Evolutionary conservation across 2,329 filamentous ascomycete species (phyloP).

Genomic region (Fusarium sp.): DNA sequence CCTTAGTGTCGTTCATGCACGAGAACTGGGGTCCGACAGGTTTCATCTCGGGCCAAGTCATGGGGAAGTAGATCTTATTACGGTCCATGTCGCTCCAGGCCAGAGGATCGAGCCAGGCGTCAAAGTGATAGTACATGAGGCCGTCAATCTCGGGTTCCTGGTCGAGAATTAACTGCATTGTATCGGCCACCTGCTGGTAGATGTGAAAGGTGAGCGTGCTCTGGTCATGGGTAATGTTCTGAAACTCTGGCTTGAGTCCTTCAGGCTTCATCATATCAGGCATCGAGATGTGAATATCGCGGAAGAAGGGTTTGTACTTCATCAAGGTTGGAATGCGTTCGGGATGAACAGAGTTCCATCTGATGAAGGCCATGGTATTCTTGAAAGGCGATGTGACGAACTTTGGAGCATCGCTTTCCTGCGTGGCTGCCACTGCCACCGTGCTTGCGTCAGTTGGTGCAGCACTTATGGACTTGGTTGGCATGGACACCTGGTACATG

Average conservation of each 20-base stretch:
- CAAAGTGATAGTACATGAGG: not conserved
- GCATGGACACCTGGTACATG: not conserved
- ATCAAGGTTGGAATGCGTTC: not conserved
- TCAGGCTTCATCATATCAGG: not conserved
- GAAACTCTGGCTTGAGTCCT: not conserved
- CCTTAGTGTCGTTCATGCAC: not conserved
- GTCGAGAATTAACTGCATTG: not conserved
- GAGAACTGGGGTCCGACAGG: not conserved
- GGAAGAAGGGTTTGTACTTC: not conserved
- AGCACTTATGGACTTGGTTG: not conserved
- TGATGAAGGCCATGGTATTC: not conserved
- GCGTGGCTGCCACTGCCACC: fast-evolving
- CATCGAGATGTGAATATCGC: not conserved
- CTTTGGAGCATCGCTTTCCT: not conserved
- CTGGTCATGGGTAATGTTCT: not conserved
- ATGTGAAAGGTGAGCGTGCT: not conserved
- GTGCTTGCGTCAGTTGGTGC: not conserved
- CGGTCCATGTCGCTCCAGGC: not conserved
- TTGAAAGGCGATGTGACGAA: not conserved
- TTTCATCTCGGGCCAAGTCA: not conserved
- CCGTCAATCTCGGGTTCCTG: not conserved
- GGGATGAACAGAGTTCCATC: not conserved
- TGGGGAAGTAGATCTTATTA: not conserved
- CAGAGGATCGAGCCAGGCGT: not conserved
- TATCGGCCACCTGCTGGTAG: not conserved